Percentiles rank a stretch among this genome's conserved stretches.
Evolutionary conservation across 2,329 filamentous ascomycete species (phyloP).

Genomic region (Neonectria ditissima): DNA sequence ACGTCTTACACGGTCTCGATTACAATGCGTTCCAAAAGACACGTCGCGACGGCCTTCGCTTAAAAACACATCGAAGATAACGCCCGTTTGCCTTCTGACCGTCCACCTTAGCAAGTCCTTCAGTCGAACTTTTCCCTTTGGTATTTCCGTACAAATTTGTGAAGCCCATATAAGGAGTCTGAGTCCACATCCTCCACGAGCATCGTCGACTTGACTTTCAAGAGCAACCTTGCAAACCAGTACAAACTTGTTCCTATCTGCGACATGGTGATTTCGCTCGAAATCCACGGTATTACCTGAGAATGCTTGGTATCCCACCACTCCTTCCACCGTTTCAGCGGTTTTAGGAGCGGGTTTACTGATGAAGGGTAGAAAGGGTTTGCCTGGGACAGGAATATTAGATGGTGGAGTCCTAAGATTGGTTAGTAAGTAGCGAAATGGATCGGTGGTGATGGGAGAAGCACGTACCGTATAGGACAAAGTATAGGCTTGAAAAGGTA

Average conservation of each 20-base stretch:
- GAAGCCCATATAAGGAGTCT: neutral
- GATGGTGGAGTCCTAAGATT: neutral
- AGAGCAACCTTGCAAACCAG: neutral
- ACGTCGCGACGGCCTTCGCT: too few species aligned
- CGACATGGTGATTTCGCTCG: neutral
- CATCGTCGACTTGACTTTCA: neutral
- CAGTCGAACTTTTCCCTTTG: neutral
- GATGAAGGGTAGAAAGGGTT: neutral
- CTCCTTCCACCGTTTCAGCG: neutral
- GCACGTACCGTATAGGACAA: neutral
- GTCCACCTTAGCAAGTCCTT: neutral
- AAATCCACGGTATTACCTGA: neutral
- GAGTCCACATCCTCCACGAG: neutral
- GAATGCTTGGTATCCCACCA: neutral
- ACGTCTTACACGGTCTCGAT: too few species aligned
- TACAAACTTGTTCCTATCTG: neutral
- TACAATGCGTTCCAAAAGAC: too few species aligned
- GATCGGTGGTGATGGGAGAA: neutral
- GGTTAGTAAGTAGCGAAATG: neutral
- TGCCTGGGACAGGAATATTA: neutral
- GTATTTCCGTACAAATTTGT: neutral
- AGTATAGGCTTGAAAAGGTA: neutral
- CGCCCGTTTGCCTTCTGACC: too few species aligned
- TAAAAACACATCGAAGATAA: too few species aligned
- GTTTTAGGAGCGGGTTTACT: neutral